Evolutionary conservation across 768 basidiomycete genomes (phyloP), one percentile per base, ranked within the genome.

Genomic region (Serendipita vermifera): DNA sequence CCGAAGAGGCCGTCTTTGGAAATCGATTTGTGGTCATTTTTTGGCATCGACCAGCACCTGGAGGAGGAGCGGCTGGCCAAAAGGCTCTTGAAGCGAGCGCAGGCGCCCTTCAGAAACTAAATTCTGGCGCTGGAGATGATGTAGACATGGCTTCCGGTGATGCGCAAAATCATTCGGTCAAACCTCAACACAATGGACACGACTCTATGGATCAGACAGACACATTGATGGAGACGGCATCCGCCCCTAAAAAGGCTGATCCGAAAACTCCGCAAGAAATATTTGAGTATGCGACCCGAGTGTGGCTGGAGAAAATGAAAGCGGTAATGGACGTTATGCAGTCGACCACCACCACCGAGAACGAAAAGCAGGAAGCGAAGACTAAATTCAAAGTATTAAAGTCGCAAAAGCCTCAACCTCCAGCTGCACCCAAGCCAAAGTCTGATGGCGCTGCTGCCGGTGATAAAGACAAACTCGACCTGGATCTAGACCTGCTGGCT

Each of bases 1-100:
- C 82, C 24, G 87, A 93, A 68, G 90, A 94, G 60, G 90, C 92
- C n/a, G 85, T 96, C 13, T 96, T 96, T 64, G 81, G 81, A 9
- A 93, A 92, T 62, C 80, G 93, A 51, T 96, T 96, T 67, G 92
- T 96, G 61, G 94, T 93, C 69, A 76, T 96, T 32, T 89, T 94
- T 63, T 96, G 93, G 91, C 90, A 94, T 69, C 77, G 86, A 57
- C 91, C 90, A 5, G 79, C 92, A 81, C 87, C 87, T 55, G 92
- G 93, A 0, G 87, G 92, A 63, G 92, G 92, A 5, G 81, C 80
- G 60, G 75, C 73, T 15, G 92, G 92, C 2, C 72, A 80, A 46
- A 77, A 84, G 60, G 79, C 83, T 73, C 70, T 97, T 58, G 89
- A 86, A 13, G 87, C 86, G 3, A 87, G 85, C 27, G 88, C 87